Percentiles rank a stretch among this genome's conserved stretches.
Evolutionary conservation across 148 eudicot genomes (phyloP).

Genomic region (Vaccinium corymbosum): DNA sequence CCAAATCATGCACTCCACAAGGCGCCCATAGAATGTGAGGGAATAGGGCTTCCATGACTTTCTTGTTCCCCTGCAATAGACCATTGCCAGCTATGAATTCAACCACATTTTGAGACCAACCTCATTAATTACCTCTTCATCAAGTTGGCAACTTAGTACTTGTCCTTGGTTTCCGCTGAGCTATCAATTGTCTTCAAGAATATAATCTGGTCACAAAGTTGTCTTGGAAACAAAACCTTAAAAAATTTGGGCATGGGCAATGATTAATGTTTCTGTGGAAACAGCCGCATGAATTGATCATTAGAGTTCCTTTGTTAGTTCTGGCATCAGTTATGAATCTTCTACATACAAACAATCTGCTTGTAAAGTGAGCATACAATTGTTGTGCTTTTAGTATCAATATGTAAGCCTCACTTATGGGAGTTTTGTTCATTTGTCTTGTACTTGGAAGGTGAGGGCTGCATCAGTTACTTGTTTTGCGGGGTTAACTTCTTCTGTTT

Average conservation of each 20-base stretch:
- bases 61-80: not conserved
- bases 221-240: not conserved
- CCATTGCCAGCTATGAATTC: not conserved
- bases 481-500: slow-evolving; percentile 79
- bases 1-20: not conserved
- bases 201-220: not conserved
- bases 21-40: not conserved
- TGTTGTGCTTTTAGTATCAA: slow-evolving; percentile 2
- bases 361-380: not conserved
- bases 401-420: not conserved
- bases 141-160: not conserved
- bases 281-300: not conserved
- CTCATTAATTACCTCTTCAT: not conserved
- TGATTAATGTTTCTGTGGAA: not conserved
- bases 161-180: not conserved
- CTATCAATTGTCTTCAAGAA: not conserved
- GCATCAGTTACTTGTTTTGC: slow-evolving; percentile 93
- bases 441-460: slow-evolving; percentile 70
- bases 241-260: not conserved
- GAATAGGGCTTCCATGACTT: not conserved
- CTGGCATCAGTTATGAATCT: not conserved
- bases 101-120: not conserved
- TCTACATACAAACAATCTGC: not conserved
- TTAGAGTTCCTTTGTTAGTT: not conserved
- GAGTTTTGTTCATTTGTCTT: slow-evolving; percentile 13